These are phyloP conservation scores for Botrytis aclada DNA, from an alignment of 2,329 filamentous ascomycete species.

Conservation along the genomic window DNA sequence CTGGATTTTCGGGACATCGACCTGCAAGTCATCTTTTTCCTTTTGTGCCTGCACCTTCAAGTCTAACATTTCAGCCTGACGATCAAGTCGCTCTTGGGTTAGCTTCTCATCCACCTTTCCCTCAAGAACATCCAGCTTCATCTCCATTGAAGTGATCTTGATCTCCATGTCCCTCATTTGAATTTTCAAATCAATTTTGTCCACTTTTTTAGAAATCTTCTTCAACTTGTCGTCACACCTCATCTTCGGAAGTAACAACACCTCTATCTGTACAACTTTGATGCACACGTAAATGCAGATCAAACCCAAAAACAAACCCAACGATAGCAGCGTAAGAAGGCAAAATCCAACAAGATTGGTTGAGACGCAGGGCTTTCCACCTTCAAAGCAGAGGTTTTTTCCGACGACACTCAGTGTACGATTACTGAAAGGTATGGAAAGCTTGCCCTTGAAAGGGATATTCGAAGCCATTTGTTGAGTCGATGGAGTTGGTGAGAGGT, in stretches of 20 bases:
- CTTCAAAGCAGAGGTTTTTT: no score
- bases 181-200: neutral
- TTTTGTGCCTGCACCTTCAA: neutral
- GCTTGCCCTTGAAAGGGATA: neutral
- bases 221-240: no score
- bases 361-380: no score
- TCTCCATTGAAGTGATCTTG: neutral
- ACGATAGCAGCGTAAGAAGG: neutral
- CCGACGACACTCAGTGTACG: no score
- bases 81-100: neutral
- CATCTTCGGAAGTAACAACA: rapidly evolving
- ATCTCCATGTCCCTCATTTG: neutral
- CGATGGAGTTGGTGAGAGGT: no score
- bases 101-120: neutral
- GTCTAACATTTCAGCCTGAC: neutral
- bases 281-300: neutral
- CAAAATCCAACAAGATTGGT: no score
- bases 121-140: neutral
- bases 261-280: rapidly evolving
- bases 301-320: no score
- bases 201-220: neutral
- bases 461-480: neutral
- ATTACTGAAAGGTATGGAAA: neutral
- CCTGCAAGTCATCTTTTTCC: neutral
- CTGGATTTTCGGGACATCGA: neutral